These are phyloP conservation scores for Ochetophila trinervis DNA, from an alignment of 306 rosid genomes.

Conservation along the genomic window DNA sequence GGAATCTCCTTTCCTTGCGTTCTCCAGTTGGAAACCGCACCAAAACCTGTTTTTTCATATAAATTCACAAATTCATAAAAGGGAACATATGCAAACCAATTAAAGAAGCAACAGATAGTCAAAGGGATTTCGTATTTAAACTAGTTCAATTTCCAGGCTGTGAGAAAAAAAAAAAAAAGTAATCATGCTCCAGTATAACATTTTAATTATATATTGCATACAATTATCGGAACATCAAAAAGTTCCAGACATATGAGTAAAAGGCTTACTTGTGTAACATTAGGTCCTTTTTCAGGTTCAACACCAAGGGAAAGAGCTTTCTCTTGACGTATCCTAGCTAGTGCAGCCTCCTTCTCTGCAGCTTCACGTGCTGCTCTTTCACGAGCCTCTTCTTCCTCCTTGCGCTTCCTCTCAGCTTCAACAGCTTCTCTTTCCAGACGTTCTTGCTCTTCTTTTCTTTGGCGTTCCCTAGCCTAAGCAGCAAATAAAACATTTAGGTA, in stretches of 20 bases:
- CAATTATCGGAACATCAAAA: constrained; percentile 1
- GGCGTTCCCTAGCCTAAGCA: constrained; percentile 88
- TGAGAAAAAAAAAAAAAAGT: not conserved
- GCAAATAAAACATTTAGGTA: constrained; percentile 25
- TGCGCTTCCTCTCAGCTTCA: constrained; percentile 79
- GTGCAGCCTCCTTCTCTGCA: constrained; percentile 76
- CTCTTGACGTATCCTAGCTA: constrained; percentile 72
- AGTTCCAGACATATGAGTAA: constrained; percentile 6
- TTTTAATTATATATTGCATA: not conserved
- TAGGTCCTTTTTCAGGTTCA: constrained; percentile 93
- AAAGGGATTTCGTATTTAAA: too few relatives aligned
- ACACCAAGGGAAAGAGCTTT: constrained; percentile 83
- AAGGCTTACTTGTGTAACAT: constrained; percentile 73
- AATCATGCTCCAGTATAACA: too few relatives aligned
- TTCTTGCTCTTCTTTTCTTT: constrained; percentile 87
- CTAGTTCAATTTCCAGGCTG: too few relatives aligned
- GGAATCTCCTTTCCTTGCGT: constrained; percentile 91
- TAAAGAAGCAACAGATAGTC: too few relatives aligned
- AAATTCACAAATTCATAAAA: not conserved
- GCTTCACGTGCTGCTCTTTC: constrained; percentile 91
- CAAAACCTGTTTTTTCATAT: constrained; percentile 57
- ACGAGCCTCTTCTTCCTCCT: constrained; percentile 87
- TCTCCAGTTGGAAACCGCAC: constrained; percentile 92
- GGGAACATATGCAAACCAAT: not conserved
- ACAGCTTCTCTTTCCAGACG: constrained; percentile 93